These are phyloP conservation scores for Penicillium sp. DNA, from an alignment of 2,329 filamentous ascomycete genomes.

Conservation along the genomic window DNA sequence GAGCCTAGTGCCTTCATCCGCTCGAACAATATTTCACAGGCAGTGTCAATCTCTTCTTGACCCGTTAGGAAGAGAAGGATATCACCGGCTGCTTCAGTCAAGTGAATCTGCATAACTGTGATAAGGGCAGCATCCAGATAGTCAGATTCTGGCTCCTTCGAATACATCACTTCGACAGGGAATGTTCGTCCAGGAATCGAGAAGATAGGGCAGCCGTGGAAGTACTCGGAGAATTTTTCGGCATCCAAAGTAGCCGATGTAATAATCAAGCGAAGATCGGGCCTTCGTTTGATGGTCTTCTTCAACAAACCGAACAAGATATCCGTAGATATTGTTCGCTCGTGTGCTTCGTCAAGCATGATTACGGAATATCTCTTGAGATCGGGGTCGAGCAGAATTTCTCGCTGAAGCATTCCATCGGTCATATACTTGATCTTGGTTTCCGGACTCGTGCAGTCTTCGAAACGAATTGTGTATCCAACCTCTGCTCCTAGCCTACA, in stretches of 20 bases:
- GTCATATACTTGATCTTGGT: conserved; percentile 99
- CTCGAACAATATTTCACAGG: conserved; percentile 86
- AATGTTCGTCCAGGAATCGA: conserved; percentile 93
- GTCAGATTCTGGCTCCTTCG: conserved; percentile 87
- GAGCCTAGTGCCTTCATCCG: conserved; percentile 94
- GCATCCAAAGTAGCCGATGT: conserved; percentile 95
- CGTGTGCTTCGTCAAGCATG: conserved; percentile 97
- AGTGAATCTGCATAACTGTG: conserved; percentile 96
- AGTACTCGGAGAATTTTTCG: conserved; percentile 95
- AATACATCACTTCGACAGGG: conserved; percentile 95
- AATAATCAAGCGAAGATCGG: conserved; percentile 90
- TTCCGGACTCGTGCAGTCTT: conserved; percentile 80
- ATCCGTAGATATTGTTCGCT: conserved; percentile 92
- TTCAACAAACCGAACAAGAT: conserved; percentile 92
- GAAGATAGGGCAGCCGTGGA: conserved; percentile 93
- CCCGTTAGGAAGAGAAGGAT: conserved; percentile 96
- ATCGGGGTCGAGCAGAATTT: conserved; percentile 88
- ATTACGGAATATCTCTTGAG: conserved; percentile 89
- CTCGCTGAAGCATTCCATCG: conserved; percentile 94
- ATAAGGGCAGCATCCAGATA: conserved; percentile 92
- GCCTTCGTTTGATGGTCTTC: conserved; percentile 79
- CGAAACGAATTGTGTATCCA: conserved; percentile 95
- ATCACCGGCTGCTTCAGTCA: conserved; percentile 86
- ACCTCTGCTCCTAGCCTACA: conserved; percentile 87
- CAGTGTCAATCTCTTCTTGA: conserved; percentile 95